Base-by-base conservation (phyloP, 1,139 yeast genomes). In the Sugiyamaella pinicola region DNA sequence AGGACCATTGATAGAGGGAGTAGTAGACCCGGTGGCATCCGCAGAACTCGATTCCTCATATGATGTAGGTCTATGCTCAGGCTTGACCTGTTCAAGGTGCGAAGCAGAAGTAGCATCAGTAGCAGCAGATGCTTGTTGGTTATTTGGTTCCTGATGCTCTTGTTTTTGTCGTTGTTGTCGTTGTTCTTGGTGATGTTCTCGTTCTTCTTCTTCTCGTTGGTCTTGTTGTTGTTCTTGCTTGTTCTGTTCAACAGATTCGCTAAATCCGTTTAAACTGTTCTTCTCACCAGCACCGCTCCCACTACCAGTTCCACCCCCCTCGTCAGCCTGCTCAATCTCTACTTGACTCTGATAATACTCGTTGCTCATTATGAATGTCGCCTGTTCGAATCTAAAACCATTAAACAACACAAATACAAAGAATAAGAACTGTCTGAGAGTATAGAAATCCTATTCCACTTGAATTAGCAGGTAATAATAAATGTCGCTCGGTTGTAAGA, bases 311-410 rank as follows among this genome's bases (percentile, higher is more conserved):
- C 38, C 18, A 13, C n/a, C n/a, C n/a, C n/a, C n/a, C n/a, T 15
- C 18, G 12, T 33, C 48, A 45, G 12, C 22, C 22, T 17, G 4
- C 24, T 18, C 38, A 24, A 34, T 34, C 40, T 22, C 48, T 18
- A 34, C 19, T 13, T 21, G 40, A 39, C 24, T 34, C 24, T 12
- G 34, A 24, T 34, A 45, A 45, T 34, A 45, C 12, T 45, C 48
- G 24, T 17, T 45, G 17, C 48, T 45, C 48, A 45, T 45, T 7
- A 7, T 35, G 18, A 31, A 35, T 17, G 17, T 6, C n/a, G n/a
- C n/a, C n/a, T n/a, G n/a, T n/a, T n/a, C n/a, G n/a, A n/a, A n/a
- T 6, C 29, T n/a, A 33, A 4, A 33, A 4, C n/a, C 37, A 21
- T 4, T 29, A 42, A 18, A 42, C 29, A 12, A 39, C 15, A 34